phyloP scores from a whole-genome alignment of 352 stramenopile genomes.

The Phytophthora litchii region DNA sequence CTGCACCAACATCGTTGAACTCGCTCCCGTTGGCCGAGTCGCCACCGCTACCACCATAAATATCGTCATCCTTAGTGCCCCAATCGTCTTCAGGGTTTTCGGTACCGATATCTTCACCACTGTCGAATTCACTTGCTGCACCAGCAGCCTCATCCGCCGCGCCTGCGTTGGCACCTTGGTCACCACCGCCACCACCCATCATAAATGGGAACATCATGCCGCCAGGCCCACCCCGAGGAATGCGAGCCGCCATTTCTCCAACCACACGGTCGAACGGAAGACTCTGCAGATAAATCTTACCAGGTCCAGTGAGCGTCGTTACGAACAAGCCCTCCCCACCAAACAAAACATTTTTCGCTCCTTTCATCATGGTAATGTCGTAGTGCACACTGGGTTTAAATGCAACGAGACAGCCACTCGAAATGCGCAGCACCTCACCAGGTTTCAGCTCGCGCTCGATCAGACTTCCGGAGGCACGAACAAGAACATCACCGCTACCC shows the following conservation, averaged over 20 bases:
- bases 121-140: slow-evolving; percentile 21
- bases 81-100: slow-evolving; percentile 29
- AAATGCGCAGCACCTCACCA: slow-evolving; percentile 91
- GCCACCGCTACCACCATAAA: slow-evolving; percentile 43
- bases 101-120: slow-evolving; percentile 8
- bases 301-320: slow-evolving; percentile 92
- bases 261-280: slow-evolving; percentile 93
- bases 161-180: slow-evolving; percentile 30
- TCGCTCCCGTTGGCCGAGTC: slow-evolving; percentile 6
- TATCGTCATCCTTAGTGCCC: slow-evolving; percentile 53
- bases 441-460: slow-evolving; percentile 88
- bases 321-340: slow-evolving; percentile 95
- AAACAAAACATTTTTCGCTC: slow-evolving; percentile 95
- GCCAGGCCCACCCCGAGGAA: slow-evolving; percentile 76
- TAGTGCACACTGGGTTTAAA: slow-evolving; percentile 90
- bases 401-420: slow-evolving; percentile 91
- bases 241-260: slow-evolving; percentile 89
- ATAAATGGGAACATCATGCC: slow-evolving; percentile 91
- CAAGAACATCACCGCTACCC: slow-evolving; percentile 89
- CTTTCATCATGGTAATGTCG: slow-evolving; percentile 92
- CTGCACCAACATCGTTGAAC: slow-evolving; percentile 23
- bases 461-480: slow-evolving; percentile 90
- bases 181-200: slow-evolving; percentile 58
- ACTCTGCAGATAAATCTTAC: slow-evolving; percentile 92
- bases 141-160: slow-evolving; percentile 34